Conservation (phyloP, 2,329 filamentous ascomycete species). For the Fusarium sp. region DNA sequence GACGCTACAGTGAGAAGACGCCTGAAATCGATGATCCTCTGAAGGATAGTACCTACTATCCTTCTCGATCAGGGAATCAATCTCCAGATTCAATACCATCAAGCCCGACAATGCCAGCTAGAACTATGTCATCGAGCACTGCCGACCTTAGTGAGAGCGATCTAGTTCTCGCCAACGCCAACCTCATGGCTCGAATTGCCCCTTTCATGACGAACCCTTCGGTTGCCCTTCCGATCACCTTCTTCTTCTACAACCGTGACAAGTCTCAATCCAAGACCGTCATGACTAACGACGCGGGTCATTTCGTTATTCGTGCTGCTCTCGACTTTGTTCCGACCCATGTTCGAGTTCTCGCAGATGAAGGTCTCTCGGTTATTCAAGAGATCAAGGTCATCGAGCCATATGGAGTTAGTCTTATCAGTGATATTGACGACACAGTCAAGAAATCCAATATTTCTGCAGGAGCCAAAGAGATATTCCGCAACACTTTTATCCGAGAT, state of each 20-base stretch:
- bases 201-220: slow-evolving; percentile 92
- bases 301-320: slow-evolving; percentile 84
- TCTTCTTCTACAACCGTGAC: slow-evolving; percentile 94
- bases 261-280: slow-evolving; percentile 87
- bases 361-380: slow-evolving; percentile 84
- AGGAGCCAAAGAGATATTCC: slow-evolving; percentile 93
- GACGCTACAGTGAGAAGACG: slow-evolving; percentile 79
- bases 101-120: slow-evolving; percentile 59
- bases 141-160: slow-evolving; percentile 82
- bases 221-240: slow-evolving; percentile 81
- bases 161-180: slow-evolving; percentile 82
- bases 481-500: slow-evolving; percentile 94
- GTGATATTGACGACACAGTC: slow-evolving; percentile 97
- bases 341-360: slow-evolving; percentile 87
- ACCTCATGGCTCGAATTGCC: slow-evolving; percentile 87
- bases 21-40: slow-evolving; percentile 58
- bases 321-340: slow-evolving; percentile 93
- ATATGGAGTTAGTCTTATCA: slow-evolving; percentile 89
- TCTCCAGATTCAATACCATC: slow-evolving; percentile 58
- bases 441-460: slow-evolving; percentile 92
- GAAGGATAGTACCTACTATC: slow-evolving; percentile 50
- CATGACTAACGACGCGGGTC: slow-evolving; percentile 87
- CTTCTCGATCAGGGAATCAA: slow-evolving; percentile 51
- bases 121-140: slow-evolving; percentile 49
- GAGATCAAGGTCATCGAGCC: slow-evolving; percentile 82